Percentiles rank a stretch among this genome's conserved stretches.
These are phyloP conservation scores for Mycena galericulata DNA, from an alignment of 768 basidiomycete species.

Conservation along the genomic window DNA sequence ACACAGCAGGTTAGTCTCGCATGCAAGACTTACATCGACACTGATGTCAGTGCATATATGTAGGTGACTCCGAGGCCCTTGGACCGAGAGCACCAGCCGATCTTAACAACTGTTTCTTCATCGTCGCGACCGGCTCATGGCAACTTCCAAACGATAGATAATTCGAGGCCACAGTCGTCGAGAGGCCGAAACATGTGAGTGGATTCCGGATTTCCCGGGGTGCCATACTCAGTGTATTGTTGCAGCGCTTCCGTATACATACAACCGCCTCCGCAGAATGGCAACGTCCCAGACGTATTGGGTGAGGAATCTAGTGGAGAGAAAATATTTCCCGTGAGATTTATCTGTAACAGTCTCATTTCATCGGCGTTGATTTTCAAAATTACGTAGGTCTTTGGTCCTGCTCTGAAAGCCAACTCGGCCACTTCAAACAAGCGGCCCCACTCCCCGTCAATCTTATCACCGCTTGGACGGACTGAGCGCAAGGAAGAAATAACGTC, in stretches of 20 bases:
- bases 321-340: constrained; percentile 5
- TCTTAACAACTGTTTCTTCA: background rate
- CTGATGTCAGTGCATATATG: background rate
- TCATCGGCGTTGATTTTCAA: background rate
- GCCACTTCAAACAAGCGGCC: constrained; percentile 5
- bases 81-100: background rate
- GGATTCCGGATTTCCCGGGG: constrained; percentile 1
- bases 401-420: background rate
- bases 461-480: constrained; percentile 5
- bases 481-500: constrained; percentile 4
- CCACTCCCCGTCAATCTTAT: constrained; percentile 11
- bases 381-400: constrained; percentile 10
- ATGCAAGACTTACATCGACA: constrained; percentile 1
- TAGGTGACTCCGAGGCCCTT: constrained; percentile 4
- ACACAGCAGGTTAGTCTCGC: background rate
- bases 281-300: constrained; percentile 5
- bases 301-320: constrained; percentile 10
- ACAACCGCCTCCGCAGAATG: constrained; percentile 3
- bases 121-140: background rate
- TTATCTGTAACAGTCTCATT: background rate
- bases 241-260: background rate
- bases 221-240: background rate
- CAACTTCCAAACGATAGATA: background rate
- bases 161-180: background rate
- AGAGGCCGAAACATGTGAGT: background rate